Evolutionary conservation across 768 basidiomycete genomes (phyloP).

Genomic region (Suillus subaureus): DNA sequence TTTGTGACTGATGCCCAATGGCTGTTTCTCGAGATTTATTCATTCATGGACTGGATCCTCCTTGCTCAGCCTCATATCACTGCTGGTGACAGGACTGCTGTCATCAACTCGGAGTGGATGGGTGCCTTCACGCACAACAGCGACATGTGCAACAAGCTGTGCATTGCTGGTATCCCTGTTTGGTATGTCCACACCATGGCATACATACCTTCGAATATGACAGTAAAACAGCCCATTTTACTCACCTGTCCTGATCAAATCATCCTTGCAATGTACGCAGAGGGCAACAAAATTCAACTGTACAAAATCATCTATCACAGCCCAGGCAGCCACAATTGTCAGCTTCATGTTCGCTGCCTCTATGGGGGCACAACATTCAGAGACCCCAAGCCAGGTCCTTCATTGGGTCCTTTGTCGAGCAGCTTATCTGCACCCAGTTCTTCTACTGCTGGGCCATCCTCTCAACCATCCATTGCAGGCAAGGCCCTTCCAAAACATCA

Average conservation of each 20-base stretch:
- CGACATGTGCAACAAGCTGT: not conserved
- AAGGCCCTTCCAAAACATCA: not conserved
- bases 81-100: not conserved
- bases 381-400: not conserved
- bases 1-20: not conserved
- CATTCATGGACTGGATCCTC: not conserved
- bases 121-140: not conserved
- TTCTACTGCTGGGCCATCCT: not conserved
- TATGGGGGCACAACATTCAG: not conserved
- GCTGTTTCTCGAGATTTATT: not conserved
- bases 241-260: not conserved
- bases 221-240: not conserved
- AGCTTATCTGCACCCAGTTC: not conserved
- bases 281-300: not conserved
- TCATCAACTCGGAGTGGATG: not conserved
- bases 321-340: not conserved
- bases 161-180: not conserved
- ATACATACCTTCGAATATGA: not conserved
- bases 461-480: not conserved
- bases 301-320: not conserved
- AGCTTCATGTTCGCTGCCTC: not conserved
- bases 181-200: not conserved
- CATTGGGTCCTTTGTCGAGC: not conserved
- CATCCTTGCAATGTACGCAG: not conserved
- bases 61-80: not conserved